Conservation (phyloP, 2,329 filamentous ascomycete species). For the Trichoderma cornu-damae region DNA sequence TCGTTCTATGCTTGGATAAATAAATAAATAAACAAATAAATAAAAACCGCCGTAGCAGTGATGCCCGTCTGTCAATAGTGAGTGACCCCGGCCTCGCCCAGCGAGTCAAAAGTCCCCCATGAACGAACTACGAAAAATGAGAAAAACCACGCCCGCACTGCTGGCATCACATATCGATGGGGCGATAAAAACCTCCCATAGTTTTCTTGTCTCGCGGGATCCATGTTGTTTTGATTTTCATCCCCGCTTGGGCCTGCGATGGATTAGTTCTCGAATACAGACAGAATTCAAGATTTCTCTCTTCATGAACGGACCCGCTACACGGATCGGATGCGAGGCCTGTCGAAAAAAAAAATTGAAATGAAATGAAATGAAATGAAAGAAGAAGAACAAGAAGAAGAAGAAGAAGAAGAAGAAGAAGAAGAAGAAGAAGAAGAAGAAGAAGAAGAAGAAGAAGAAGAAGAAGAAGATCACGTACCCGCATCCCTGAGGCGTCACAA, state of each 20-base stretch:
- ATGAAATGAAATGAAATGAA: too few species aligned
- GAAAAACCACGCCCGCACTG: neutral
- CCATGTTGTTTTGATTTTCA: neutral
- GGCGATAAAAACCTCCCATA: neutral
- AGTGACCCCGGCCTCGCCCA: neutral
- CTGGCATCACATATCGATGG: neutral
- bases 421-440: too few species aligned
- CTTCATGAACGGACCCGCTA: too few species aligned
- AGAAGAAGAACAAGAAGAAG: neutral
- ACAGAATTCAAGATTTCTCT: neutral
- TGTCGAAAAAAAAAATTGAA: too few species aligned
- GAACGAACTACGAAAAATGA: neutral
- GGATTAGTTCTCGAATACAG: neutral
- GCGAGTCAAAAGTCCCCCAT: neutral
- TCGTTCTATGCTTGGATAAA: too few species aligned
- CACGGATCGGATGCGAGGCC: too few species aligned
- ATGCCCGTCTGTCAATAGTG: neutral
- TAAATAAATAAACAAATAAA: too few species aligned
- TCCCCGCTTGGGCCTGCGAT: neutral
- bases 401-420: too few species aligned
- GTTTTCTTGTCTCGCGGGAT: neutral
- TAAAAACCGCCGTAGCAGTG: conserved; percentile 2
- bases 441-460: neutral
- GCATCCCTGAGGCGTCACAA: conserved; percentile 53
- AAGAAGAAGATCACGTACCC: conserved; percentile 40